Evolutionary conservation across 176 grass and related monocot species (phyloP), one percentile per base, ranked within the genome.

Genomic region (Bonia amplexicaulis): DNA sequence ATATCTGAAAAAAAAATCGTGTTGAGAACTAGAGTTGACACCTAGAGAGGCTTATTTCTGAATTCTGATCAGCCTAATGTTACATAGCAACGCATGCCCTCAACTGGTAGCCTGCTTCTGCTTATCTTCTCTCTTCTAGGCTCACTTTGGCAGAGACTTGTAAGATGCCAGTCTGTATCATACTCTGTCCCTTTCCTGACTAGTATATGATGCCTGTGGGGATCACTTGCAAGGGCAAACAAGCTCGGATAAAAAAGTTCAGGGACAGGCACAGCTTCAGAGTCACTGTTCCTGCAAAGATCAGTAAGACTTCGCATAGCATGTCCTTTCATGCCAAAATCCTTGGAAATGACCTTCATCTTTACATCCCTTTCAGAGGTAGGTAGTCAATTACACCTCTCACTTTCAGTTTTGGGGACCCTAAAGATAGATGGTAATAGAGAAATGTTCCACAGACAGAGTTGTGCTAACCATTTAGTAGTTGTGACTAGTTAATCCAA

Each of bases 181-280:
- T 81, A 69, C 7, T 60, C 15, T 61, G 22, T 45, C 66, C 1
- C 35, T 84, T 84, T 37, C 26, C 16, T 37, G 59, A 35, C 23
- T 7, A 16, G 7, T 23, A 52, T 23, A 31, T 61, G 62, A 25
- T 20, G 35, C 61, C 31, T 52, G 23, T 12, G 25, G 52, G 71
- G 46, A 67, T 82, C 53, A 63, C 80, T 88, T 71, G 86, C 79
- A 77, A 51, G 67, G 76, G 57, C 54, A 86, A 80, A 29, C 54
- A 63, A 72, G 31, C 20, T 11, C 45, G 26, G 31, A 35, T 10
- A 48, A 84, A 41, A 57, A 48, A 19, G 26, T 27, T 6, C 22
- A 78, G 41, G 26, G 63, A 81, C 46, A 71, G 42, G 4, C 53
- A 49, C 16, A 27, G 22, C 62, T 76, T 77, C 42, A 23, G 53